phyloP scores from a whole-genome alignment of 2,329 filamentous ascomycete genomes.

The Cordyceps cateniannulata region DNA sequence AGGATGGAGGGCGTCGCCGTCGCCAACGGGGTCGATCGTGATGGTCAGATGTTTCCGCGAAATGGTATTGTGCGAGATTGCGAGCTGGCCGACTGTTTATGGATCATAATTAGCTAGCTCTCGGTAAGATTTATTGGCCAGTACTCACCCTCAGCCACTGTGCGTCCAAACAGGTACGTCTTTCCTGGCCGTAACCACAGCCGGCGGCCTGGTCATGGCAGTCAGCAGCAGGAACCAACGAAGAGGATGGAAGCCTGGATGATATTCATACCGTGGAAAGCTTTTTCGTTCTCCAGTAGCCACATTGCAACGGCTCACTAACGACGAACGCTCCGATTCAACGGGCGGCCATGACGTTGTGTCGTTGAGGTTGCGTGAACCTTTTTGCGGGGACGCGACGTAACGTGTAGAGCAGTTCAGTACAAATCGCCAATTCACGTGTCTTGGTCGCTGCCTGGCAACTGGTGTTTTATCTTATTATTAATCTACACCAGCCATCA shows the following conservation, averaged over 20 bases:
- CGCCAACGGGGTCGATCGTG: conserved; percentile 56
- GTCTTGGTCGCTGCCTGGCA: conserved; percentile 4
- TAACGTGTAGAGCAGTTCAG: conserved; percentile 9
- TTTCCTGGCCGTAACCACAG: conserved; percentile 84
- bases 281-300: conserved; percentile 54
- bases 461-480: too few species aligned
- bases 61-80: conserved; percentile 73
- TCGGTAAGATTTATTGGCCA: too few species aligned
- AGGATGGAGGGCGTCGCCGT: conserved; percentile 60
- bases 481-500: too few species aligned
- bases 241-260: background rate
- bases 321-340: background rate
- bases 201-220: conserved; percentile 34
- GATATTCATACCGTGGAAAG: conserved; percentile 38
- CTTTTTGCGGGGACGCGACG: conserved; percentile 11
- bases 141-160: conserved; percentile 54
- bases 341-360: conserved; percentile 3
- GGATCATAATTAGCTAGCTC: background rate
- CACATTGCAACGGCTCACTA: conserved; percentile 44
- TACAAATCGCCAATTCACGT: conserved; percentile 20
- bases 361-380: conserved; percentile 6
- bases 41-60: conserved; percentile 85
- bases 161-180: conserved; percentile 79
- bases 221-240: background rate
- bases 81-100: conserved; percentile 53